phyloP scores from a whole-genome alignment of 2,329 filamentous ascomycete genomes.

The Trichoderma citrinoviride region DNA sequence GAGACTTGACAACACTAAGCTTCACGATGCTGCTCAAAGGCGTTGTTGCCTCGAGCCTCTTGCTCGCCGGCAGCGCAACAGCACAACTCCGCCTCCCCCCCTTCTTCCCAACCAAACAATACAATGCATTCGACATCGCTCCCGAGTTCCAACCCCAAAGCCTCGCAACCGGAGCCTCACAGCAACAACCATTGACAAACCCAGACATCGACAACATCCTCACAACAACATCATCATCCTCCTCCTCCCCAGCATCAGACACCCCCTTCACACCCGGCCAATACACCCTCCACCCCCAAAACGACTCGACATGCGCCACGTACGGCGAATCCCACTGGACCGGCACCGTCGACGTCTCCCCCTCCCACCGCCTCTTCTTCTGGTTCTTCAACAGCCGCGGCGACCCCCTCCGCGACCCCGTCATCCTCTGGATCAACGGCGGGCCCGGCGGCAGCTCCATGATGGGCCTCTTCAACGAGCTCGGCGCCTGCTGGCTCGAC shows the following conservation, averaged over 20 bases:
- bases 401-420: conserved; percentile 28
- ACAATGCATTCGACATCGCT: not conserved
- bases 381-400: conserved; percentile 31
- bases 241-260: not conserved
- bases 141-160: not conserved
- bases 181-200: not conserved
- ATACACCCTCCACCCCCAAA: conserved; percentile 21
- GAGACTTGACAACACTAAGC: not conserved
- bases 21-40: not conserved
- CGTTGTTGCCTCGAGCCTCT: not conserved
- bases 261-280: conserved; percentile 21
- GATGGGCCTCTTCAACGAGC: conserved; percentile 22
- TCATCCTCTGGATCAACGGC: conserved; percentile 50
- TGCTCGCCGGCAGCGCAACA: conserved; percentile 1
- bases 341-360: conserved; percentile 26
- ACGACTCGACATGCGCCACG: conserved; percentile 21
- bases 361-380: conserved; percentile 27
- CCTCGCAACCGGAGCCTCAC: not conserved
- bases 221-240: not conserved
- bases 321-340: conserved; percentile 26
- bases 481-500: conserved; percentile 25
- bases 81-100: conserved; percentile 1
- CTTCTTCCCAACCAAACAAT: not conserved
- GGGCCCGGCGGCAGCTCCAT: conserved; percentile 25
- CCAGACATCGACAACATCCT: not conserved